Evolutionary conservation across 495 filamentous ascomycete species (phyloP).

Genomic region (Penicillium psychrofluorescens): DNA sequence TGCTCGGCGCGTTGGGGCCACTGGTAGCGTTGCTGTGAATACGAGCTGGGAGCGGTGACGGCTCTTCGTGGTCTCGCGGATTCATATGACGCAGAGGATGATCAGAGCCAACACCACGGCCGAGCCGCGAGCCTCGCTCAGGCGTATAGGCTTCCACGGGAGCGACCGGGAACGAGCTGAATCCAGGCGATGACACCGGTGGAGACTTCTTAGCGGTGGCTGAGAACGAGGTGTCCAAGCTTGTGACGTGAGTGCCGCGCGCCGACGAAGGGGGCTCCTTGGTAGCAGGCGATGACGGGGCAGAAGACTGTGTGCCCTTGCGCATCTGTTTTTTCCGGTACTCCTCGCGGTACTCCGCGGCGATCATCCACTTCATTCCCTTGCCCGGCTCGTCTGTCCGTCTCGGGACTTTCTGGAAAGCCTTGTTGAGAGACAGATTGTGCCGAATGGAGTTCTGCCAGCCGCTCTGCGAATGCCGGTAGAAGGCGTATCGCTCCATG

Average conservation of each 20-base stretch:
- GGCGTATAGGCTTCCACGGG: slow-evolving; percentile 43
- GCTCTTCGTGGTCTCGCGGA: slow-evolving; percentile 46
- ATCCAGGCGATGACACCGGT: slow-evolving; percentile 36
- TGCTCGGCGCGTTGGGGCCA: slow-evolving; percentile 10
- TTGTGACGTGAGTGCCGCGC: slow-evolving; percentile 15
- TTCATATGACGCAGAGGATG: slow-evolving; percentile 28
- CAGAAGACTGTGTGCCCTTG: slow-evolving; percentile 39
- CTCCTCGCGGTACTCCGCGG: slow-evolving; percentile 70
- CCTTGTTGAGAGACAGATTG: slow-evolving; percentile 88
- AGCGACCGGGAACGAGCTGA: slow-evolving; percentile 40
- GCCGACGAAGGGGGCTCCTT: slow-evolving; percentile 29
- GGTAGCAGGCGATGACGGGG: slow-evolving; percentile 39
- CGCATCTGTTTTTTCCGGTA: slow-evolving; percentile 53
- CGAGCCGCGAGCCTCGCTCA: slow-evolving; percentile 35
- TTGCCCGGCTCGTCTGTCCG: slow-evolving; percentile 93
- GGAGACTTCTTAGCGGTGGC: slow-evolving; percentile 45
- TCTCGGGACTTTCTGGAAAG: slow-evolving; percentile 85
- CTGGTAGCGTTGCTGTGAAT: slow-evolving; percentile 29
- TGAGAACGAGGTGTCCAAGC: slow-evolving; percentile 38
- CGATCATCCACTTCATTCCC: slow-evolving; percentile 97
- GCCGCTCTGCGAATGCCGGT: slow-evolving; percentile 70
- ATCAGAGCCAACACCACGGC: slow-evolving; percentile 26
- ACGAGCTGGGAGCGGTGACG: slow-evolving; percentile 46
- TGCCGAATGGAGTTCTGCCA: slow-evolving; percentile 99
- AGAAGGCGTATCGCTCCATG: slow-evolving; percentile 81